Percentiles rank a stretch among this genome's conserved stretches.
Conservation (phyloP, 2,329 filamentous ascomycete species). For the Mycosphaerella sp. region DNA sequence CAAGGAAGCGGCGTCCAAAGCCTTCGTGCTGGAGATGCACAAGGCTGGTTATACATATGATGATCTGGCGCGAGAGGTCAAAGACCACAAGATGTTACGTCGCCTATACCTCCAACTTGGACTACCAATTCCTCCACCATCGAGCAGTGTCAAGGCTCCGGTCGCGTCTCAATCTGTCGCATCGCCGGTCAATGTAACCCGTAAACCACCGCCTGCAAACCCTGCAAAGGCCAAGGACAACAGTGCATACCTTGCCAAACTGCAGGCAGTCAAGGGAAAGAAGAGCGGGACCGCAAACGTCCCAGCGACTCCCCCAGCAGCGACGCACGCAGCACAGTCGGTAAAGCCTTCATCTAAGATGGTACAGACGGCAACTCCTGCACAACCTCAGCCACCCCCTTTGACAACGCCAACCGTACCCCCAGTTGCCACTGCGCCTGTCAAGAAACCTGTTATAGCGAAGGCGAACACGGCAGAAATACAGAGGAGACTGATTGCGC, state of each 20-base stretch:
- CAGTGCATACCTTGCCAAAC: constrained; percentile 68
- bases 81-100: constrained; percentile 57
- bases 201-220: constrained; percentile 7
- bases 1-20: constrained; percentile 19
- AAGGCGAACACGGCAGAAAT: constrained; percentile 57
- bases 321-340: neutral
- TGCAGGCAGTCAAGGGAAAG: constrained; percentile 65
- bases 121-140: constrained; percentile 17
- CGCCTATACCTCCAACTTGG: constrained; percentile 63
- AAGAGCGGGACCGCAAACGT: constrained; percentile 38
- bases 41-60: constrained; percentile 64
- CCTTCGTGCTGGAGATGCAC: constrained; percentile 34
- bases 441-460: constrained; percentile 8
- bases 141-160: neutral
- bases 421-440: neutral
- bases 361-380: neutral
- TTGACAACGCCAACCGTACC: neutral
- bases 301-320: constrained; percentile 6
- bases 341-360: neutral
- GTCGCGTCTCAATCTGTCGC: neutral
- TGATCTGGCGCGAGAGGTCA: constrained; percentile 65
- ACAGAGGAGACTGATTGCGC: constrained; percentile 69
- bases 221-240: constrained; percentile 47
- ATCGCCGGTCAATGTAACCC: neutral
- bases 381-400: neutral